Base-by-base conservation (phyloP, 441 rosid genomes). In the Aleurites moluccanus region DNA sequence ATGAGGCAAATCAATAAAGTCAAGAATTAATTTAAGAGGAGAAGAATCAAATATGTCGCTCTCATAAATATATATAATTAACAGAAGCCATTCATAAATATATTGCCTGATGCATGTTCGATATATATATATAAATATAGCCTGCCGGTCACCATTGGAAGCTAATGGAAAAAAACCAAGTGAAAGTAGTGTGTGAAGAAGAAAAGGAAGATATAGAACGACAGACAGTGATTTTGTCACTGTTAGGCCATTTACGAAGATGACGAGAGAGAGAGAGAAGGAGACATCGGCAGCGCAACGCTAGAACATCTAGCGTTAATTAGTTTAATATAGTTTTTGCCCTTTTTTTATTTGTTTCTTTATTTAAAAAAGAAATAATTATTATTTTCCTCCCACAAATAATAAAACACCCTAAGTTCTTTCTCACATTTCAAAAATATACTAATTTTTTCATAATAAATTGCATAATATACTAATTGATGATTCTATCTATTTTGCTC, bases 191-290 rank as follows among this genome's bases (percentile, higher is more conserved):
- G 25, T 27, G 53, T 42, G 60, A 55, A 53, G 69, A 65, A 21
- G 27, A 63, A 45, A 63, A 63, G 71, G 21, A 69, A 63, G 62
- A 44, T n/a, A 47, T 21, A 61, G 49, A 59, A 64, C 73, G 11
- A 55, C 3, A 30, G 42, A 55, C 69, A 49, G 20, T 6, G 25
- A 53, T 35, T 78, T 81, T 84, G 87, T 84, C 85, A 59, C 4
- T 72, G 52, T 80, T 75, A 73, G 77, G 85, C 85, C 59, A 79
- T 61, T 45, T 18, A 14, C 47, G 49, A 30, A 60, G 75, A 75
- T 79, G 83, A 77, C 74, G 76, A 62, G 14, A 62, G 66, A 15
- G n/a, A 66, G n/a, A 52, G n/a, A n/a, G n/a, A n/a, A n/a, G n/a
- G 21, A 52, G 56, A 52, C 1, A 14, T 52, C 7, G 56, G 6